A percentile compares a stretch with the other conserved stretches of the same genome.
phyloP scores from a whole-genome alignment of 75 land plant genomes.

The Pinus albicaulis region DNA sequence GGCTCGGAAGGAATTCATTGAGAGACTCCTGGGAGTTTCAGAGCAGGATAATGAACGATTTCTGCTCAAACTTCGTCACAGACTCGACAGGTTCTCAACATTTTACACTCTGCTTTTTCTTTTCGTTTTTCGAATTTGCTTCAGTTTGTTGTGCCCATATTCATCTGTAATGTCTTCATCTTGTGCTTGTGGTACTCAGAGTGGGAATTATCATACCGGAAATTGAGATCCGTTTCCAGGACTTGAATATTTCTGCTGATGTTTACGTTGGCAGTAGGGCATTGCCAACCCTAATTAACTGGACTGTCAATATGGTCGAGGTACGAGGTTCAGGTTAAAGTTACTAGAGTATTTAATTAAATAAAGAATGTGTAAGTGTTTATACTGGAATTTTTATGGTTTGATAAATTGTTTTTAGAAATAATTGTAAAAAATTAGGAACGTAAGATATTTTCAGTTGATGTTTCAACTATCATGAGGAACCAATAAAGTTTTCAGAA shows the following conservation, averaged over 20 bases:
- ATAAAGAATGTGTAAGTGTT: too few relatives aligned
- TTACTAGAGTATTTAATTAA: too few relatives aligned
- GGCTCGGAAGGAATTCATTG: background rate
- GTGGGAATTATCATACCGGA: slow-evolving; percentile 74
- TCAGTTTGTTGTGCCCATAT: background rate
- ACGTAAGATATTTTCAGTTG: too few relatives aligned
- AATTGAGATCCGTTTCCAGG: slow-evolving; percentile 72
- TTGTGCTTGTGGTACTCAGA: slow-evolving; percentile 18
- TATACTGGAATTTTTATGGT: too few relatives aligned
- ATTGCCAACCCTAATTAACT: slow-evolving; percentile 65
- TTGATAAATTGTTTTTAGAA: too few relatives aligned
- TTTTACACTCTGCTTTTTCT: too few relatives aligned
- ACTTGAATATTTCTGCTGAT: slow-evolving; percentile 54
- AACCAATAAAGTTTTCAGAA: too few relatives aligned
- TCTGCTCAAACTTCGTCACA: background rate
- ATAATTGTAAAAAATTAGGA: too few relatives aligned
- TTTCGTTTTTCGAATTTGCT: background rate
- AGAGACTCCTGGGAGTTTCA: background rate
- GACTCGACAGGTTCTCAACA: background rate
- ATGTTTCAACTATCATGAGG: too few relatives aligned
- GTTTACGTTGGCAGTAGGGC: slow-evolving; percentile 63
- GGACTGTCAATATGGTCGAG: slow-evolving; percentile 33
- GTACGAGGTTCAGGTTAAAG: slow-evolving; percentile 16
- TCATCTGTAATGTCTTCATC: background rate
- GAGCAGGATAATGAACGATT: background rate